Percentiles rank a stretch among this genome's conserved stretches.
phyloP scores from a whole-genome alignment of 768 basidiomycete genomes.

The Pisolithus orientalis region DNA sequence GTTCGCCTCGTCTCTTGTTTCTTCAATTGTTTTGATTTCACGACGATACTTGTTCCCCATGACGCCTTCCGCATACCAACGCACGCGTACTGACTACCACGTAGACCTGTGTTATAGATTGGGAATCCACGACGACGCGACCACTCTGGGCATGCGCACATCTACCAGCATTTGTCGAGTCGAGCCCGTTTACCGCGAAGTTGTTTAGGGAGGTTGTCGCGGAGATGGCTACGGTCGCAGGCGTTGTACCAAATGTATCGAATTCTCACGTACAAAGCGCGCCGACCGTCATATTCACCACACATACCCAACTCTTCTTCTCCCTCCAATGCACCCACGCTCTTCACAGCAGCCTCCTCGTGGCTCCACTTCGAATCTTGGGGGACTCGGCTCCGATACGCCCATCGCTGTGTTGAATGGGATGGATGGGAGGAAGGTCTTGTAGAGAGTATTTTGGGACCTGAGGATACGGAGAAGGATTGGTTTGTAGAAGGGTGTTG shows the following conservation, averaged over 20 bases:
- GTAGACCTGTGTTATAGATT: slow-evolving; percentile 84
- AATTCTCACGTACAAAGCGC: slow-evolving; percentile 11
- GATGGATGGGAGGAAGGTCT: slow-evolving; percentile 90
- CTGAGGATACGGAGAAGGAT: slow-evolving; percentile 63
- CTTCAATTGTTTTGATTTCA: not conserved
- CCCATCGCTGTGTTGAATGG: slow-evolving; percentile 81
- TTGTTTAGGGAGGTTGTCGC: slow-evolving; percentile 63
- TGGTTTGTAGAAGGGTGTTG: slow-evolving; percentile 48
- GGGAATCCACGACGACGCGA: slow-evolving; percentile 86
- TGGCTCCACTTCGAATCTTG: slow-evolving; percentile 71
- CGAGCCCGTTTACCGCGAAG: slow-evolving; percentile 66
- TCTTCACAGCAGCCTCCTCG: slow-evolving; percentile 48
- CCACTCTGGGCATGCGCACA: slow-evolving; percentile 85
- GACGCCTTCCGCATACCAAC: not conserved
- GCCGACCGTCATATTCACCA: not conserved
- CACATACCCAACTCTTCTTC: not conserved
- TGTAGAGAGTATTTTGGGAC: slow-evolving; percentile 66
- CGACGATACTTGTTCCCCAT: not conserved
- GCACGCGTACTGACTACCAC: not conserved
- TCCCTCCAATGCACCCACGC: slow-evolving; percentile 14
- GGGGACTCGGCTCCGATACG: slow-evolving; percentile 63
- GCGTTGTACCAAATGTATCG: not conserved
- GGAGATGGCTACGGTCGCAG: slow-evolving; percentile 30
- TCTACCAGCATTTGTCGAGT: slow-evolving; percentile 71
- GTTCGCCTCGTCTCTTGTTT: slow-evolving; percentile 20